These are phyloP conservation scores for Aristolochia californica DNA, from an alignment of 164 flowering plant genomes.

Conservation along the genomic window DNA sequence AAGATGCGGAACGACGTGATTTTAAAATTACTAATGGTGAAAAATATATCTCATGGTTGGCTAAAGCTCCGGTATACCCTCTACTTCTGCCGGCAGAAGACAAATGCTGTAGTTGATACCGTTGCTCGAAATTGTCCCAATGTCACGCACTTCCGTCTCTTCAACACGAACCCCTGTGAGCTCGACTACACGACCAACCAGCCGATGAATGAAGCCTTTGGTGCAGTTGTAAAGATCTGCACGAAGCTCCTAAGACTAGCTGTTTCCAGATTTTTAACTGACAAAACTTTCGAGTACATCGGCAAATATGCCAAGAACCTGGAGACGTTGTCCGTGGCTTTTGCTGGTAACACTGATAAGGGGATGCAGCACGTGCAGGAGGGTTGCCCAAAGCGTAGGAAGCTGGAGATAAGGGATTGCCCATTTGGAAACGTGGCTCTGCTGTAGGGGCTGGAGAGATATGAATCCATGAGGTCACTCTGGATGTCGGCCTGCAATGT, in stretches of 20 bases:
- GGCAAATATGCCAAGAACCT: conserved; percentile 65
- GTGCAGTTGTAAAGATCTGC: conserved; percentile 60
- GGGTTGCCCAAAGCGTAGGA: conserved; percentile 66
- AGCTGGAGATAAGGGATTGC: conserved; percentile 79
- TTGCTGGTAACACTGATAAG: conserved; percentile 66
- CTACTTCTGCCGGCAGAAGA: conserved; percentile 76
- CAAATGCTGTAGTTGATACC: conserved; percentile 62
- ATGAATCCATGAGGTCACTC: conserved; percentile 71
- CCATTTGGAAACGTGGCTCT: conserved; percentile 72
- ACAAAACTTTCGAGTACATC: conserved; percentile 55
- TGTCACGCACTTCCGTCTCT: conserved; percentile 70
- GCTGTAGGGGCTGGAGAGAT: conserved; percentile 50
- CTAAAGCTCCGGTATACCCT: conserved; percentile 58
- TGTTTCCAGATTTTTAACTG: conserved; percentile 69
- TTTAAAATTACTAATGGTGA: no score
- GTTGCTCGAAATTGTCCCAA: conserved; percentile 67
- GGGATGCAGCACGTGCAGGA: conserved; percentile 54
- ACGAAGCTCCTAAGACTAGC: conserved; percentile 59
- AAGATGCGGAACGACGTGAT: no score
- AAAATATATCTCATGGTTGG: conserved; percentile 73
- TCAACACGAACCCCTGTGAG: conserved; percentile 58
- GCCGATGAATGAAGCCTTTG: conserved; percentile 80
- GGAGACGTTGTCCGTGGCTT: conserved; percentile 72
- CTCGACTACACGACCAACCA: conserved; percentile 58
- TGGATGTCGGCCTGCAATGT: conserved; percentile 87